Evolutionary conservation across 345 rosid species (phyloP), one percentile per base, ranked within the genome.

Genomic region (Eucalyptus pumila): DNA sequence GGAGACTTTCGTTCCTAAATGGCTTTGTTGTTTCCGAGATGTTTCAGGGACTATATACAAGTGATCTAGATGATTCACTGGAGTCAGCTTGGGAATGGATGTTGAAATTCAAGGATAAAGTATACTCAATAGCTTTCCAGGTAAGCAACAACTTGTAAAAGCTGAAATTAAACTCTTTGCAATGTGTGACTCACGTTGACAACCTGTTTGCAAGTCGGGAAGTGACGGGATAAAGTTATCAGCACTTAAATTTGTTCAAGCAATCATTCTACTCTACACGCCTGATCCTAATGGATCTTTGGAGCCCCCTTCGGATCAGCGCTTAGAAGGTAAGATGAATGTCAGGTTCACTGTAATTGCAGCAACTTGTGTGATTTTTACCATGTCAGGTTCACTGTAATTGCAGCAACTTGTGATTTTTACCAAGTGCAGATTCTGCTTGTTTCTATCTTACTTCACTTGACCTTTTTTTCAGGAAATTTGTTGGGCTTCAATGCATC

Each of bases 211-310:
- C 91, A 87, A 97, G 98, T 95, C 95, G 76, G 99, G 97, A 92
- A 93, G 94, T 90, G 95, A 97, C 69, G 99, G 99, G 87, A 93
- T 93, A 87, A 95, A 94, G 90, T 91, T 97, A 93, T 91, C 94
- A 44, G 95, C 99, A 21, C 87, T 97, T 94, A 97, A 96, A 92
- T 97, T 96, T 94, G 97, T 97, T 32, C 97, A 97, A 94, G 94
- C 96, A 87, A 95, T 98, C 91, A 93, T 98, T 92, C 94, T 97
- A 91, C 95, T 97, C 87, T 95, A 97, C 90, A 96, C 99, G 49
- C 97, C 97, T 48, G 97, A 95, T 90, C 98, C 99, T 87, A 92
- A 90, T 88, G 95, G 95, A 86, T 88, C 97, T 85, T 67, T 44
- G 23, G 95, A 94, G 89, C 95, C 97, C 88, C 93, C 97, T 87